A percentile compares a stretch with the other conserved stretches of the same genome.
Conservation (phyloP, 805 yeast species). For the Candida lessepsii region DNA sequence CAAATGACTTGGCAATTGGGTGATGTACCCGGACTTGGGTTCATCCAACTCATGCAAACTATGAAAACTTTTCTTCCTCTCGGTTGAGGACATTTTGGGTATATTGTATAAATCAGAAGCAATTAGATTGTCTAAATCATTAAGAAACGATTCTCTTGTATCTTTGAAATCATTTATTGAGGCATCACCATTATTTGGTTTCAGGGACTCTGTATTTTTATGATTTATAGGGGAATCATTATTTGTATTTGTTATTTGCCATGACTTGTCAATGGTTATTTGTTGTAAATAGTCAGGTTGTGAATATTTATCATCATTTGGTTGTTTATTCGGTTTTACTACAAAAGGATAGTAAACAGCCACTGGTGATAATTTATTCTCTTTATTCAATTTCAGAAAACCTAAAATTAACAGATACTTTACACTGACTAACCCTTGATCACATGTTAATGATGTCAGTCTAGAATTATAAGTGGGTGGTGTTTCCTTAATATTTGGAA, state of each 20-base stretch:
- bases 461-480: slow-evolving; percentile 43
- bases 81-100: slow-evolving; percentile 33
- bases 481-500: slow-evolving; percentile 23
- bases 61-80: slow-evolving; percentile 29
- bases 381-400: slow-evolving; percentile 19
- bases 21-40: slow-evolving; percentile 14
- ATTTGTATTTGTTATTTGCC: slow-evolving; percentile 22
- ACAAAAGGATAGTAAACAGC: slow-evolving; percentile 38
- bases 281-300: slow-evolving; percentile 28
- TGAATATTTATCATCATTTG: slow-evolving; percentile 27
- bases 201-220: not conserved
- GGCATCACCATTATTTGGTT: not conserved
- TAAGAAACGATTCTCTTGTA: slow-evolving; percentile 21
- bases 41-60: slow-evolving; percentile 18
- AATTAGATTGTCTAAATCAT: slow-evolving; percentile 33
- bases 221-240: not conserved
- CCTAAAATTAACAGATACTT: slow-evolving; percentile 38
- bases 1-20: slow-evolving; percentile 28
- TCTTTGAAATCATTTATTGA: slow-evolving; percentile 6
- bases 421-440: slow-evolving; percentile 39
- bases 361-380: slow-evolving; percentile 13
- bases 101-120: slow-evolving; percentile 31
- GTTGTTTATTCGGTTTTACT: slow-evolving; percentile 24
- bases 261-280: slow-evolving; percentile 25
- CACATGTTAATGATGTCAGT: slow-evolving; percentile 41